Conservation (phyloP, 345 rosid species). For the Gossypium bickii region DNA sequence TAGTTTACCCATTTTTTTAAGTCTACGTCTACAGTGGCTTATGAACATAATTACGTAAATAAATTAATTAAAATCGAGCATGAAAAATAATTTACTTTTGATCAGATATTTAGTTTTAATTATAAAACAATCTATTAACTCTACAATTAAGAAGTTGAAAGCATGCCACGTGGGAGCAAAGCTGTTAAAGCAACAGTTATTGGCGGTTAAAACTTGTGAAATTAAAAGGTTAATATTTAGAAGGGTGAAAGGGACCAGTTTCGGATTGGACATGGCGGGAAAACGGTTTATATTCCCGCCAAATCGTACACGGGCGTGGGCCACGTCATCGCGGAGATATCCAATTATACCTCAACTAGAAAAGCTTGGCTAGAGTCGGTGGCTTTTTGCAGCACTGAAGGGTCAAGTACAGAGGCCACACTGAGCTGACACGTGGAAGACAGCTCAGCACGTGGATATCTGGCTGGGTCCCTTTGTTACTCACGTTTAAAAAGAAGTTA, state of each 20-base stretch:
- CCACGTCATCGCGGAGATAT: constrained; percentile 30
- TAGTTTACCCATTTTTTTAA: no score
- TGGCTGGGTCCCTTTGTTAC: not conserved
- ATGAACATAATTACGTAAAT: no score
- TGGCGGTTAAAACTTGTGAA: constrained; percentile 9
- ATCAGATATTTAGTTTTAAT: no score
- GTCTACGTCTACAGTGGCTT: no score
- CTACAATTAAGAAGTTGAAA: no score
- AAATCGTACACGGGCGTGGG: constrained; percentile 29
- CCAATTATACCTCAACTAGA: constrained; percentile 19
- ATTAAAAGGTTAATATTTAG: not conserved
- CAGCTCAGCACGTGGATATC: constrained; percentile 29
- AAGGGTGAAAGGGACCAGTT: not conserved
- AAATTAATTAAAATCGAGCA: no score
- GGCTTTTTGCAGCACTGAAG: constrained; percentile 30
- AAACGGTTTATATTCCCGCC: constrained; percentile 34
- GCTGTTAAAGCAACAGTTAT: not conserved
- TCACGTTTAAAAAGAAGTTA: no score
- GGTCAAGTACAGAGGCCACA: constrained; percentile 22
- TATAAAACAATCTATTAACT: no score
- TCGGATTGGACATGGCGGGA: constrained; percentile 33
- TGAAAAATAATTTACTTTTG: no score
- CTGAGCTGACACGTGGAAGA: constrained; percentile 32
- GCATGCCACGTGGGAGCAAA: constrained; percentile 1
- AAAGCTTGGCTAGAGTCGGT: no score